A percentile compares a stretch with the other conserved stretches of the same genome.
Evolutionary conservation across 768 basidiomycete genomes (phyloP).

Genomic region (Exidia glandulosa): DNA sequence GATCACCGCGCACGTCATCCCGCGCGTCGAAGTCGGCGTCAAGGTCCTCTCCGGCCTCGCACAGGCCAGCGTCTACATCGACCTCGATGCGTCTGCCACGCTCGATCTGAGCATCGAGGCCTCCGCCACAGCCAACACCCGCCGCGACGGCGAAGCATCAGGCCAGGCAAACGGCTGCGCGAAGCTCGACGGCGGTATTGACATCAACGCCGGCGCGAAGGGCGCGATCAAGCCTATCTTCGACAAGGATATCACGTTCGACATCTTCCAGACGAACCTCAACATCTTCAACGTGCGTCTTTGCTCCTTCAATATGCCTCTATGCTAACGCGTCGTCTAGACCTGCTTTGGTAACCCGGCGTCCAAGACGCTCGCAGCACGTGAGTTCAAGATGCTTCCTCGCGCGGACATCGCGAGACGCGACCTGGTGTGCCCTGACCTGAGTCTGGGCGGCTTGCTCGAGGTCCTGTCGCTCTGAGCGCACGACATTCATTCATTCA

Average conservation of each 20-base stretch:
- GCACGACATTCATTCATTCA: no score
- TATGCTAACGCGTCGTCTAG: neutral
- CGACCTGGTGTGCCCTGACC: neutral
- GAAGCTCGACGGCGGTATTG: conserved; percentile 21
- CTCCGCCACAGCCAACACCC: neutral
- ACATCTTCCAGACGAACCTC: conserved; percentile 27
- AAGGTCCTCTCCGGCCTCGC: conserved; percentile 26
- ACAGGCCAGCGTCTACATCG: conserved; percentile 15
- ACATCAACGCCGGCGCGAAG: conserved; percentile 30
- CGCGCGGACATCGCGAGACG: neutral
- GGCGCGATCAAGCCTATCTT: conserved; percentile 32
- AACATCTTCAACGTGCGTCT: conserved; percentile 30
- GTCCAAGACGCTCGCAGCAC: neutral
- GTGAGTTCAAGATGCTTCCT: neutral
- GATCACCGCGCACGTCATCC: conserved; percentile 39
- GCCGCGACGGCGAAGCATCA: conserved; percentile 2
- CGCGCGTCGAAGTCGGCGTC: conserved; percentile 32
- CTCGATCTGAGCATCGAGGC: conserved; percentile 17
- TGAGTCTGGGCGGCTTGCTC: neutral
- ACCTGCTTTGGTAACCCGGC: neutral
- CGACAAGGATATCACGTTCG: conserved; percentile 20
- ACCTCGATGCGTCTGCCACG: conserved; percentile 20
- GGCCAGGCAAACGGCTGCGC: conserved; percentile 31
- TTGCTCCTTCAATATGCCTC: no score
- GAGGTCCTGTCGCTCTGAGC: neutral